Percentiles rank a stretch among this genome's conserved stretches.
Conservation (phyloP, 139 green algal species). For the Pleodorina starrii region DNA sequence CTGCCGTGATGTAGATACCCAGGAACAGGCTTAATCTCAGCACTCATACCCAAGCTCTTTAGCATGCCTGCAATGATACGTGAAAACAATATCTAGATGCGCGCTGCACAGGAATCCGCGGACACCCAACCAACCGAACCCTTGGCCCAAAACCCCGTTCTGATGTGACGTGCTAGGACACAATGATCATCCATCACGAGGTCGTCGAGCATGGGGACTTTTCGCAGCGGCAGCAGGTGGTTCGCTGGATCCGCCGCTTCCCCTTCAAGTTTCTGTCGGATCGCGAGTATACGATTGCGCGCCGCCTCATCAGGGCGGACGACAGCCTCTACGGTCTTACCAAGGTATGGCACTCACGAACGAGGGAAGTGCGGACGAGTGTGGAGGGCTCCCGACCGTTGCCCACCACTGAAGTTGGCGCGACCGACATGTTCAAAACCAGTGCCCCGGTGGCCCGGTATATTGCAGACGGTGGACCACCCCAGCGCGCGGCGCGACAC, state of each 20-base stretch:
- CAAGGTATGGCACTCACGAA: conserved; percentile 63
- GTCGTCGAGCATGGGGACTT: conserved; percentile 75
- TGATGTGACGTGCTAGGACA: conserved; percentile 79
- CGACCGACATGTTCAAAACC: too few relatives aligned
- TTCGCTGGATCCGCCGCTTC: conserved; percentile 91
- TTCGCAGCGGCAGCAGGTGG: conserved; percentile 80
- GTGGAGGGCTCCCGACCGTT: too few relatives aligned
- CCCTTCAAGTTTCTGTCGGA: conserved; percentile 91
- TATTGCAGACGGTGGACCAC: conserved; percentile 61
- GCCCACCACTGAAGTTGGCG: too few relatives aligned
- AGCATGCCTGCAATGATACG: too few relatives aligned
- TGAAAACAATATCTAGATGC: too few relatives aligned
- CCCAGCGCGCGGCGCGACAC: conserved; percentile 20
- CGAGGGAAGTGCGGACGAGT: not conserved
- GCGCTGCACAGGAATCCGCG: too few relatives aligned
- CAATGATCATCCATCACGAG: conserved; percentile 82
- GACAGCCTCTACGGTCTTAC: conserved; percentile 81
- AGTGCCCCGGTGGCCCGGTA: too few relatives aligned
- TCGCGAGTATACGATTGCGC: conserved; percentile 90
- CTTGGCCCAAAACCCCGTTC: too few relatives aligned
- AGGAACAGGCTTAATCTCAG: too few relatives aligned
- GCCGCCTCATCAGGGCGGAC: conserved; percentile 68
- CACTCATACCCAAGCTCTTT: too few relatives aligned
- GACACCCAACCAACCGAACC: too few relatives aligned
- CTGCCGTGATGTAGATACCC: too few relatives aligned